Evolutionary conservation across 2,329 filamentous ascomycete species (phyloP).

Genomic region (Catunica adiposa): DNA sequence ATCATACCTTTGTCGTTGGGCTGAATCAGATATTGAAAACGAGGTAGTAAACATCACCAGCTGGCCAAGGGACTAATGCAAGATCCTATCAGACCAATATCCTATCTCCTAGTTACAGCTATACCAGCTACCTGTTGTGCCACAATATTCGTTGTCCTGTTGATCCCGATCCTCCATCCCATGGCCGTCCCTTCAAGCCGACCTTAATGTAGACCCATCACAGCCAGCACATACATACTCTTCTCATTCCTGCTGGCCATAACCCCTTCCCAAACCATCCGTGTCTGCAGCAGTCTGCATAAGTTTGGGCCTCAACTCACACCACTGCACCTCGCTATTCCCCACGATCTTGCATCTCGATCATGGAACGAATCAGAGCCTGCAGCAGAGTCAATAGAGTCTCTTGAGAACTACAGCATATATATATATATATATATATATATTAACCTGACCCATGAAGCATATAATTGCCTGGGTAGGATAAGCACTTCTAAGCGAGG

Average conservation of each 20-base stretch:
- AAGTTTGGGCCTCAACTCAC: background rate
- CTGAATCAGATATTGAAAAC: too few relatives aligned
- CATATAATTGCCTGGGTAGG: background rate
- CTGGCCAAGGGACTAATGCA: background rate
- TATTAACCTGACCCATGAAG: background rate
- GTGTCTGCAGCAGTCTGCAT: background rate
- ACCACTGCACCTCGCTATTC: background rate
- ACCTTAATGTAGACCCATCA: background rate
- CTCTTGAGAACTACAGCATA: background rate
- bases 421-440: background rate
- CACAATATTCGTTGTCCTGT: background rate
- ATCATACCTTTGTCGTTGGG: too few relatives aligned
- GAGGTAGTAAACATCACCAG: too few relatives aligned
- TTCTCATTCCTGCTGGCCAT: background rate
- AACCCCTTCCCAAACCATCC: background rate
- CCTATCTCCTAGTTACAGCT: background rate
- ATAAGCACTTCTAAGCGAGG: background rate
- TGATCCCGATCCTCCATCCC: background rate
- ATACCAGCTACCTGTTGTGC: background rate
- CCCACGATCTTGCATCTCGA: background rate
- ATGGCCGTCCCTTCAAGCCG: background rate
- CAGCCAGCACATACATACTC: background rate
- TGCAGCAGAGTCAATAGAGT: background rate
- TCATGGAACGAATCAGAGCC: background rate
- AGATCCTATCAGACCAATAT: background rate